Percentiles rank a stretch among this genome's conserved stretches.
phyloP scores from a whole-genome alignment of 208 protist species.

The Acanthamoeba castellanii region DNA sequence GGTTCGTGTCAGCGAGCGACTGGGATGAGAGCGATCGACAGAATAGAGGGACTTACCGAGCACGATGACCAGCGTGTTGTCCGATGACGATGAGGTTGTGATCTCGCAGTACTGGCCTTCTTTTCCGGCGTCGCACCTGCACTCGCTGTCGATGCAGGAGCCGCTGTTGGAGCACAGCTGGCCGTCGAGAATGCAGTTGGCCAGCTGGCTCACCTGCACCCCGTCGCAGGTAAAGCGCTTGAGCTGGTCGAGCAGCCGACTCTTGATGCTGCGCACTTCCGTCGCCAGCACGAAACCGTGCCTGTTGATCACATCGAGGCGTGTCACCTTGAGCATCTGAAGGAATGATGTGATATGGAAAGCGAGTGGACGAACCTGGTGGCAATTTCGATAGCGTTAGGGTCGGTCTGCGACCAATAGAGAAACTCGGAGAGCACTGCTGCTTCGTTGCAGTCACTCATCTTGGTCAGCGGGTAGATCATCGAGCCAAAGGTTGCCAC shows the following conservation, averaged over 20 bases:
- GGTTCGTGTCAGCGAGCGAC: neutral
- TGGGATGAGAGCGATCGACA: neutral
- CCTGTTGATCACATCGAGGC: neutral
- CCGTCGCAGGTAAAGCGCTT: neutral
- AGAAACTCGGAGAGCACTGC: neutral
- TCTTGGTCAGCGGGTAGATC: neutral
- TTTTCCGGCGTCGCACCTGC: neutral
- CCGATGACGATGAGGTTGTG: neutral
- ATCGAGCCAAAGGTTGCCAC: neutral
- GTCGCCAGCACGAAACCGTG: neutral
- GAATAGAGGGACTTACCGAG: neutral
- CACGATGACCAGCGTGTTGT: neutral
- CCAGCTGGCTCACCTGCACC: neutral
- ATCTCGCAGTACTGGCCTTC: neutral
- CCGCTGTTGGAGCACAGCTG: neutral
- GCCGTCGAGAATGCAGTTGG: neutral
- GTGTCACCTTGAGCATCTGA: neutral
- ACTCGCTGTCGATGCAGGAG: neutral
- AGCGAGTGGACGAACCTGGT: neutral
- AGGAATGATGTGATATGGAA: too few species aligned
- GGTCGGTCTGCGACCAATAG: neutral
- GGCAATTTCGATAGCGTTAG: neutral
- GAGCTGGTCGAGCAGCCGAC: neutral
- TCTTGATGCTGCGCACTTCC: neutral
- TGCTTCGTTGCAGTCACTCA: neutral